These are phyloP conservation scores for Nepenthes mirabilis DNA, from an alignment of 148 eudicot species.

Conservation along the genomic window DNA sequence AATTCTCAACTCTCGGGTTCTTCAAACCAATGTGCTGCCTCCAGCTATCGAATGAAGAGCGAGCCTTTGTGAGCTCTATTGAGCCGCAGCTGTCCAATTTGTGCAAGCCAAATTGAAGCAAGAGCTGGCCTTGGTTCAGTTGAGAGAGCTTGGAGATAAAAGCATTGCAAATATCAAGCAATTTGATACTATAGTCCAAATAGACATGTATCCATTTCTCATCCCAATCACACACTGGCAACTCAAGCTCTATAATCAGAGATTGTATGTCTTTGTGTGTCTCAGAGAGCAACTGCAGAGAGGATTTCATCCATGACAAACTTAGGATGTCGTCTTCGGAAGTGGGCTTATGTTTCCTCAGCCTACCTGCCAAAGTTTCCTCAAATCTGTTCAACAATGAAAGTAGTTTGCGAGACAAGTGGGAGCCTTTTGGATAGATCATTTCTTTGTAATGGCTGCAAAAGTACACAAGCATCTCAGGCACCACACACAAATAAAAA, in stretches of 20 bases:
- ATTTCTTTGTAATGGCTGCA: conserved; percentile 59
- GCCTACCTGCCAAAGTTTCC: conserved; percentile 42
- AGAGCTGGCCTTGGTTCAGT: conserved; percentile 59
- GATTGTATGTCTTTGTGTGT: conserved; percentile 59
- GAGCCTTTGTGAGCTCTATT: conserved; percentile 24
- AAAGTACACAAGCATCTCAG: conserved; percentile 5
- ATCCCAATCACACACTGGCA: conserved; percentile 80
- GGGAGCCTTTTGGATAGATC: conserved; percentile 53
- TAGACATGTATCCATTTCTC: conserved; percentile 88
- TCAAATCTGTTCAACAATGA: conserved; percentile 50
- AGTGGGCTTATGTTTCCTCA: conserved; percentile 45
- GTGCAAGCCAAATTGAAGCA: conserved; percentile 45
- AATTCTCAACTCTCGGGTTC: conserved; percentile 58
- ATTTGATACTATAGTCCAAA: conserved; percentile 67
- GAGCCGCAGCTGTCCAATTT: conserved; percentile 25
- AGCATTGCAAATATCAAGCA: conserved; percentile 82
- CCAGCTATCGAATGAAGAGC: conserved; percentile 71
- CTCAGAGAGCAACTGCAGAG: conserved; percentile 50
- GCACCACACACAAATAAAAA: too few species aligned
- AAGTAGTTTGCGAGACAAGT: conserved; percentile 47
- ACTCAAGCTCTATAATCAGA: conserved; percentile 61
- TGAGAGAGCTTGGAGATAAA: conserved; percentile 68
- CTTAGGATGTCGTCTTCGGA: conserved; percentile 37
- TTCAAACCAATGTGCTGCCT: conserved; percentile 36
- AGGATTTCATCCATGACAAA: conserved; percentile 73